Percentiles rank a stretch among this genome's conserved stretches.
Evolutionary conservation across 345 rosid genomes (phyloP).

Genomic region (Hypericum androsaemum): DNA sequence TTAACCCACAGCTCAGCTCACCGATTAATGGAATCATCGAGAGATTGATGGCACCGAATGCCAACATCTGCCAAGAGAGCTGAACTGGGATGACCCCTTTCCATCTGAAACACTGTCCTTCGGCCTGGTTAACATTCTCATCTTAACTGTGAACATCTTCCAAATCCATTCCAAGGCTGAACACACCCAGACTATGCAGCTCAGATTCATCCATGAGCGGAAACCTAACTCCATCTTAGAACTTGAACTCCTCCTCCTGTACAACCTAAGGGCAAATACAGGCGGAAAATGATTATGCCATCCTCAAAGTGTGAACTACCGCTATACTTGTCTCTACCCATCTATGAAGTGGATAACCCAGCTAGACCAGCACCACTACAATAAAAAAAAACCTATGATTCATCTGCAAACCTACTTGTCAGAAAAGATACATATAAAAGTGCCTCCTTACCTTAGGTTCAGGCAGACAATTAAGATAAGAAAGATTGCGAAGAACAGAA

Average conservation of each 20-base stretch:
- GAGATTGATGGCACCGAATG: conserved; percentile 12
- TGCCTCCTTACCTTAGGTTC: conserved; percentile 12
- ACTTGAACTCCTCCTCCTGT: conserved; percentile 57
- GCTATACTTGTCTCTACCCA: conserved; percentile 51
- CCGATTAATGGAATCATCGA: conserved; percentile 7
- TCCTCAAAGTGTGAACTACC: conserved; percentile 50
- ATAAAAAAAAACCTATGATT: conserved; percentile 21
- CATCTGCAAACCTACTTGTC: conserved; percentile 26
- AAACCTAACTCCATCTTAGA: conserved; percentile 41
- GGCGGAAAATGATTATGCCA: conserved; percentile 63
- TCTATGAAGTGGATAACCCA: conserved; percentile 29
- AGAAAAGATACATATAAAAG: conserved; percentile 23
- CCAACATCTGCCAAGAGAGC: conserved; percentile 24
- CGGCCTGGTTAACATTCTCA: conserved; percentile 28
- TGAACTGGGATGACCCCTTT: conserved; percentile 15
- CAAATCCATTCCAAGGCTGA: conserved; percentile 26
- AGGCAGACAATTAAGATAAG: conserved; percentile 8
- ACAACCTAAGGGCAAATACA: conserved; percentile 63
- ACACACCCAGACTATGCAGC: conserved; percentile 32
- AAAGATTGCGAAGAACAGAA: conserved; percentile 14
- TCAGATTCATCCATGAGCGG: conserved; percentile 43
- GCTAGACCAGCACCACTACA: conserved; percentile 31
- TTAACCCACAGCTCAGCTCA: neutral
- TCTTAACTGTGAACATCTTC: conserved; percentile 27
- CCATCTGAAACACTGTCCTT: conserved; percentile 18